phyloP scores from a whole-genome alignment of 2,329 filamentous ascomycete genomes.

The Penicillium sumatraense region DNA sequence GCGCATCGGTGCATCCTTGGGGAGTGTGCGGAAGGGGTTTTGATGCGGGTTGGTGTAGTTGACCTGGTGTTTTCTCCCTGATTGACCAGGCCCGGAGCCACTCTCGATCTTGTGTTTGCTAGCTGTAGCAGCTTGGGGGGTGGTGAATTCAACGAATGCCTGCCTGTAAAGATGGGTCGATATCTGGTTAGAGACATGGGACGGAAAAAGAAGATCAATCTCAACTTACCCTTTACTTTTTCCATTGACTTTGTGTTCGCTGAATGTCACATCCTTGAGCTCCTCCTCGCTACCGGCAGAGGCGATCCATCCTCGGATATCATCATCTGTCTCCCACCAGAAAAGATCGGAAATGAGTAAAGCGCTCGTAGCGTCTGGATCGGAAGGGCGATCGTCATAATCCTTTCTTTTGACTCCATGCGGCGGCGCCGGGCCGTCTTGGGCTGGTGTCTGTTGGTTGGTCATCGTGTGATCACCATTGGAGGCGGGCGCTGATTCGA shows the following conservation, averaged over 20 bases:
- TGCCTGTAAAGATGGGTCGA: conserved; percentile 53
- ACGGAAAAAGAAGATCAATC: background rate
- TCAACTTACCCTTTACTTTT: conserved; percentile 89
- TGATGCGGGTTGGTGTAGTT: conserved; percentile 75
- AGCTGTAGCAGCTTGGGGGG: conserved; percentile 82
- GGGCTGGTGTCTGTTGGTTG: conserved; percentile 23
- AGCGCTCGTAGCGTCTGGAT: conserved; percentile 68
- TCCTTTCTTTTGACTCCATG: conserved; percentile 69
- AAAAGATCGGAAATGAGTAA: conserved; percentile 86
- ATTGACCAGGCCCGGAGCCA: conserved; percentile 64
- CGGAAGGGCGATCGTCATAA: conserved; percentile 58
- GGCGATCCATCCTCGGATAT: conserved; percentile 84
- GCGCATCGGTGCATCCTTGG: conserved; percentile 81
- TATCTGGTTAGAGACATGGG: background rate
- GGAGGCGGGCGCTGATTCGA: conserved; percentile 8
- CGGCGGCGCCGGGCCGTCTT: conserved; percentile 47
- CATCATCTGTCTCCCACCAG: conserved; percentile 98
- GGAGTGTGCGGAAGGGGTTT: conserved; percentile 89
- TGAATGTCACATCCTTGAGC: conserved; percentile 91
- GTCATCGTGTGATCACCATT: conserved; percentile 18
- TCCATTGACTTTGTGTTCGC: conserved; percentile 97
- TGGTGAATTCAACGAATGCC: conserved; percentile 83
- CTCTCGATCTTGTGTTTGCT: conserved; percentile 80
- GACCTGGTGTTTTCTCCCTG: conserved; percentile 69
- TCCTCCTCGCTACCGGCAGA: conserved; percentile 81